Percentiles rank a stretch among this genome's conserved stretches.
These are phyloP conservation scores for Solanum pinnatisectum DNA, from an alignment of 257 asterid genomes.

Conservation along the genomic window DNA sequence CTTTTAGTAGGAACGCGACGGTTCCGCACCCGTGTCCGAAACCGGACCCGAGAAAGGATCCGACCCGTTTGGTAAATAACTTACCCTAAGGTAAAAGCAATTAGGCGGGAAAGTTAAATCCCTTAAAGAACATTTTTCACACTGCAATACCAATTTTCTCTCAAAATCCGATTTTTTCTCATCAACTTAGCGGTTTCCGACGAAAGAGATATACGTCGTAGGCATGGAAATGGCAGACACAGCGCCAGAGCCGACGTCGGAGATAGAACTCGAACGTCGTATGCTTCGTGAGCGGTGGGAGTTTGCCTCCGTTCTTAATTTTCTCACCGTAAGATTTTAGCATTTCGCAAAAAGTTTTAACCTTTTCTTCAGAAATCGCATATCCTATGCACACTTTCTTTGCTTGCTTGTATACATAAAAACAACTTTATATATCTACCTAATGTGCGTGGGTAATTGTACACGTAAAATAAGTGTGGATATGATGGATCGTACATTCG, in stretches of 20 bases:
- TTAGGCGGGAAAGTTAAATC: conserved; percentile 45
- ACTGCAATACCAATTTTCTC: not conserved
- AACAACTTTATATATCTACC: not conserved
- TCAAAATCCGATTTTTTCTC: not conserved
- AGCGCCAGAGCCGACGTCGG: conserved; percentile 9
- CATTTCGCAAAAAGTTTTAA: not conserved
- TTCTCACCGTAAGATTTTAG: conserved; percentile 43
- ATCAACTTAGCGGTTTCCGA: not conserved
- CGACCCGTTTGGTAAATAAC: not conserved
- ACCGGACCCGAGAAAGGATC: not conserved
- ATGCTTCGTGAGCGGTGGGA: conserved; percentile 83
- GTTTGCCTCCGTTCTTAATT: conserved; percentile 85
- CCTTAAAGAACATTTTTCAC: not conserved
- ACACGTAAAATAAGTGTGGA: not conserved
- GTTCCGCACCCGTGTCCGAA: not conserved
- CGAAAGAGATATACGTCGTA: conserved; percentile 6
- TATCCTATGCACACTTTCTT: not conserved
- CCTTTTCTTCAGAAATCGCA: not conserved
- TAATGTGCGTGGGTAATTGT: not conserved
- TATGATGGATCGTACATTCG: not conserved
- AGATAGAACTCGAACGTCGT: conserved; percentile 25
- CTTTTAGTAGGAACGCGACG: not conserved
- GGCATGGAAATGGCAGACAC: conserved; percentile 1
- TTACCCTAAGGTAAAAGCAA: not conserved
- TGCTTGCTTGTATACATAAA: not conserved